phyloP scores from a whole-genome alignment of 805 yeast genomes.

The Pichia manshurica region DNA sequence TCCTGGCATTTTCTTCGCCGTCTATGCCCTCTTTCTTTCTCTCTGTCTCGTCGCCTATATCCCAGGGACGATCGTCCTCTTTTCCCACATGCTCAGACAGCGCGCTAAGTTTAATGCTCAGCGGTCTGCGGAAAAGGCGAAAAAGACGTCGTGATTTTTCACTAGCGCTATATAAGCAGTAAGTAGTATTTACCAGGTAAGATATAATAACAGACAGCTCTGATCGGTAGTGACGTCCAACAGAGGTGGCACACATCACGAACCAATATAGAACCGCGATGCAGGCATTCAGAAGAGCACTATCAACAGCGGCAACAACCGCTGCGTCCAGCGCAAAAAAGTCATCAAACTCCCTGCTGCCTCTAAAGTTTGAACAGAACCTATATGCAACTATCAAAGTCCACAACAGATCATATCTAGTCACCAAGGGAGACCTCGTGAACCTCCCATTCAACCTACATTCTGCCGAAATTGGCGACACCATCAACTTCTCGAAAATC shows the following conservation, averaged over 20 bases:
- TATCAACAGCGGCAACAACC: conserved; percentile 1
- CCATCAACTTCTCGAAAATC: conserved; percentile 66
- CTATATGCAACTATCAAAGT: conserved; percentile 79
- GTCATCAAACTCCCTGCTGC: conserved; percentile 33
- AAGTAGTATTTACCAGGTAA: no score
- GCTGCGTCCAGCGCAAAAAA: conserved; percentile 3
- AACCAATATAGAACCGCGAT: not conserved
- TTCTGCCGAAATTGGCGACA: conserved; percentile 78
- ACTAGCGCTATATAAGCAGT: no score
- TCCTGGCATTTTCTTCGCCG: conserved; percentile 38
- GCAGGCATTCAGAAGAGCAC: conserved; percentile 6
- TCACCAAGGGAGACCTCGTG: conserved; percentile 85
- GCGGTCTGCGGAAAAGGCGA: not conserved
- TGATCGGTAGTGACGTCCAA: no score
- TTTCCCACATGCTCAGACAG: conserved; percentile 83
- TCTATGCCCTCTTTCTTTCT: conserved; percentile 52
- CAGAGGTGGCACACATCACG: no score
- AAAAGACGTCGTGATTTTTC: not conserved
- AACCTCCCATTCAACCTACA: conserved; percentile 73
- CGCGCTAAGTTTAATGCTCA: conserved; percentile 51
- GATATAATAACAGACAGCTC: no score
- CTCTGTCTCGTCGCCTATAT: conserved; percentile 59
- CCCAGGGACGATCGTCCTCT: conserved; percentile 84
- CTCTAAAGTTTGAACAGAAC: conserved; percentile 59
- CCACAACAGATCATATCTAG: conserved; percentile 79